Evolutionary conservation across 805 yeast genomes (phyloP), one percentile per base, ranked within the genome.

Genomic region (Metschnikowia corniflorae): DNA sequence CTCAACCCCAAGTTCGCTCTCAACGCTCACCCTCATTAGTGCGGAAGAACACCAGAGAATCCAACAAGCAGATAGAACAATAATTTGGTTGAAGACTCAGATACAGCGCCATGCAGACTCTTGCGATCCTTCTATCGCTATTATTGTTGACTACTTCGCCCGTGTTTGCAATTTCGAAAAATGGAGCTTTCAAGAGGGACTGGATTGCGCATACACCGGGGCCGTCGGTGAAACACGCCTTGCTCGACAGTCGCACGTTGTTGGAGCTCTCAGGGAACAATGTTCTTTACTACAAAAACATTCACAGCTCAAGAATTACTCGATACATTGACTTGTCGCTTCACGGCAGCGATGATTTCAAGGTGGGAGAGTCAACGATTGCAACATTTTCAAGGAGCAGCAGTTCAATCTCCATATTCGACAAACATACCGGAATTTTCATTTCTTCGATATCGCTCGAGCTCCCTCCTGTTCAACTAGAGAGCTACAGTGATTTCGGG

Each of bases 111-210:
- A 21, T 21, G 24, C 9, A 21, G 24, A 21, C 5, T 10, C 24
- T 21, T 10, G 12, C 12, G 24, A 10, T 21, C 12, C 24, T 31
- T 23, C 30, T 32, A 31, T 29, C 29, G 31, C 7, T 23, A 13
- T 26, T 26, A 4, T 20, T 30, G 8, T 18, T 26, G 19, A 16
- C 25, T 4, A 5, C 21, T 8, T 7, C 14, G 5, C 27, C 18
- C 21, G 38, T 34, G 27, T 23, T 20, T 7, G 40, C 40, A 3
- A 36, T 37, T 5, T 28, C 40, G 12, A 29, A 24, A 15, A 37
- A 77, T 35, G 80, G 77, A 42, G 78, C 80, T 0, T 75, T 71
- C 50, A 56, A 57, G 13, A 61, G 62, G 22, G 86, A 80, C 47
- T 78, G 82, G 81, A 70, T 75, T 30, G 53, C 66, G 7, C 62